Percentiles rank a stretch among this genome's conserved stretches.
These are phyloP conservation scores for Ceratocystis eucalypticola DNA, from an alignment of 2,329 filamentous ascomycete genomes.

Conservation along the genomic window DNA sequence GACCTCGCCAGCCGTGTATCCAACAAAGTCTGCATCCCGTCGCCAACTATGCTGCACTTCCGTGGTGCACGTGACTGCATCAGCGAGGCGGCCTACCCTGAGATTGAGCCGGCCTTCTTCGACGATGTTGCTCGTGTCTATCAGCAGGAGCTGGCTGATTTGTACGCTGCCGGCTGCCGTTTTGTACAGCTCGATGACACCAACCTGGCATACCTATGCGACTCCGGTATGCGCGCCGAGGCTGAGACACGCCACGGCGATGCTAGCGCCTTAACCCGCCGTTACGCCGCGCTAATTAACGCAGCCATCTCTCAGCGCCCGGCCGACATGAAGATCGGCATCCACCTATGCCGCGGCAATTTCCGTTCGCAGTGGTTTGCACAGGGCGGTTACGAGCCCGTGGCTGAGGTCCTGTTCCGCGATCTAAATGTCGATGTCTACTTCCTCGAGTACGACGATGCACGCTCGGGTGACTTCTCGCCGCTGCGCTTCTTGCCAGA, in stretches of 20 bases:
- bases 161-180: constrained; percentile 42
- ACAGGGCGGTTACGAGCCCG: constrained; percentile 50
- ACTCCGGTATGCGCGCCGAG: constrained; percentile 16
- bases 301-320: constrained; percentile 50
- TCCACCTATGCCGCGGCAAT: constrained; percentile 49
- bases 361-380: constrained; percentile 51
- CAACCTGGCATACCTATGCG: constrained; percentile 35
- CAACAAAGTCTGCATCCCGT: constrained; percentile 54
- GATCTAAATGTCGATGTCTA: constrained; percentile 47
- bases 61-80: constrained; percentile 39
- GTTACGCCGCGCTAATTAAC: constrained; percentile 62
- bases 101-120: constrained; percentile 41
- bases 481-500: constrained; percentile 44
- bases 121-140: constrained; percentile 43
- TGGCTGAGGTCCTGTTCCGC: constrained; percentile 46
- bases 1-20: constrained; percentile 36
- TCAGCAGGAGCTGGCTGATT: constrained; percentile 38
- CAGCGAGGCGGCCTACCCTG: constrained; percentile 37
- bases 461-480: constrained; percentile 48
- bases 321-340: constrained; percentile 54
- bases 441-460: constrained; percentile 48
- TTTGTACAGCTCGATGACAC: constrained; percentile 50
- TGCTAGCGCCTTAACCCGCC: constrained; percentile 42
- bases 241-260: constrained; percentile 18
- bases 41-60: constrained; percentile 54